Base-by-base conservation (phyloP, 2,329 filamentous ascomycete species). In the Calonectria pauciramosa region DNA sequence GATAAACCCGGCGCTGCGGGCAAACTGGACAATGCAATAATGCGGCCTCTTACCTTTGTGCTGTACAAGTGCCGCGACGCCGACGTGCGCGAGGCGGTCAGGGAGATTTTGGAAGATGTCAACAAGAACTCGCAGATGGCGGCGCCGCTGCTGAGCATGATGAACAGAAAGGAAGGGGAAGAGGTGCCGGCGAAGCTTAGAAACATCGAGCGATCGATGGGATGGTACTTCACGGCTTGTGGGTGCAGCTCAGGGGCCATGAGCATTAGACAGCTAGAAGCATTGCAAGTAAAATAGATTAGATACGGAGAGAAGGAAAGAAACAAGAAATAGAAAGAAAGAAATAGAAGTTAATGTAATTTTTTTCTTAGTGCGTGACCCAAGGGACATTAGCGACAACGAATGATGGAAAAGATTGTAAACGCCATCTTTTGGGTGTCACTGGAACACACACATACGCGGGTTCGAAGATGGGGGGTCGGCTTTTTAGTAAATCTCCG, bases 151-250 rank as follows among this genome's bases (percentile, higher is more conserved):
- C 16, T 80, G 38, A 71, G 41, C 1, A 79, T 80, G 72, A 73
- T 80, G 72, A 51, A 72, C 4, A 72, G 60, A n/a, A 72, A 76
- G 18, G 32, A 59, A 16, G 65, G 63, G 6, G 36, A 72, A 2
- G 52, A 78, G 3, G 49, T 78, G 4, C 69, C 77, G 1, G 23
- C 52, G 23, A 75, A 78, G 32, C 34, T 79, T 38, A 79, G 68
- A 47, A 79, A 79, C 20, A 73, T 79, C 18, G 78, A 79, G n/a
- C 72, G 78, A 16, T 71, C 76, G 1, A 34, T 79, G 20, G 78
- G 78, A 0, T 79, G 77, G 77, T 75, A 79, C 56, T 65, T 79
- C 6, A 74, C 72, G 1, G 34, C 72, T 3, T 76, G 74, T 23
- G 72, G 72, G 9, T 74, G 74, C 18, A 70, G 54, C 16, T 68